Percentiles rank a stretch among this genome's conserved stretches.
Conservation (phyloP, 805 yeast genomes). For the Brettanomyces naardenensis region DNA sequence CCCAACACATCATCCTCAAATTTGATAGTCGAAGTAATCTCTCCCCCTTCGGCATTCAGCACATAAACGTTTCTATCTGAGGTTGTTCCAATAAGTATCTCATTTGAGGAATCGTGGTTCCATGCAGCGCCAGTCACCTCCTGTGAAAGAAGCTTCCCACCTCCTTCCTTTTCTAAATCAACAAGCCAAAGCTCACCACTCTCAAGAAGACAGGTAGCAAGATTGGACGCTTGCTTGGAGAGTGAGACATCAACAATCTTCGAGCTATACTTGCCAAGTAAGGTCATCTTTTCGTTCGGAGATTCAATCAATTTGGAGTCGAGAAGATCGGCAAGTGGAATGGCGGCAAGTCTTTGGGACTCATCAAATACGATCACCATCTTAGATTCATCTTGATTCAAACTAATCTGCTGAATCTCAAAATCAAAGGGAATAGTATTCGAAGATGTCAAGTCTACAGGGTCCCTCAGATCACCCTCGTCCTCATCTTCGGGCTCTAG, state of each 20-base stretch:
- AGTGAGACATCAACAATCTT: neutral
- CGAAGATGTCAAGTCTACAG: neutral
- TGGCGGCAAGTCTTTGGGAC: neutral
- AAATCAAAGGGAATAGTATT: neutral
- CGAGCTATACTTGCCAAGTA: neutral
- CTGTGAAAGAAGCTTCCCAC: neutral
- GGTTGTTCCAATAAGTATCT: slow-evolving; percentile 1
- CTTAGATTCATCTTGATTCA: slow-evolving; percentile 15
- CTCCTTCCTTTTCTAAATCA: slow-evolving; percentile 1
- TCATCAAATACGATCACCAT: slow-evolving; percentile 12
- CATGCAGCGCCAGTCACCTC: neutral
- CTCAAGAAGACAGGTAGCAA: slow-evolving; percentile 4
- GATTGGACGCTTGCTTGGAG: neutral
- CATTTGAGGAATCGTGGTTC: neutral
- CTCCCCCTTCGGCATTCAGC: neutral
- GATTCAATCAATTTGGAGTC: neutral
- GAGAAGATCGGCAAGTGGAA: neutral
- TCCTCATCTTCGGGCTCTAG: slow-evolving; percentile 11
- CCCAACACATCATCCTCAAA: slow-evolving; percentile 5
- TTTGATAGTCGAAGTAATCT: neutral
- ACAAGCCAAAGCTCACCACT: slow-evolving; percentile 4
- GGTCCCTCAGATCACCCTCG: slow-evolving; percentile 3
- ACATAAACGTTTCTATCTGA: neutral
- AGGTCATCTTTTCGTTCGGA: neutral
- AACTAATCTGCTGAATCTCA: slow-evolving; percentile 13